Base-by-base conservation (phyloP, 2,329 filamentous ascomycete genomes). In the Neonectria magnoliae region DNA sequence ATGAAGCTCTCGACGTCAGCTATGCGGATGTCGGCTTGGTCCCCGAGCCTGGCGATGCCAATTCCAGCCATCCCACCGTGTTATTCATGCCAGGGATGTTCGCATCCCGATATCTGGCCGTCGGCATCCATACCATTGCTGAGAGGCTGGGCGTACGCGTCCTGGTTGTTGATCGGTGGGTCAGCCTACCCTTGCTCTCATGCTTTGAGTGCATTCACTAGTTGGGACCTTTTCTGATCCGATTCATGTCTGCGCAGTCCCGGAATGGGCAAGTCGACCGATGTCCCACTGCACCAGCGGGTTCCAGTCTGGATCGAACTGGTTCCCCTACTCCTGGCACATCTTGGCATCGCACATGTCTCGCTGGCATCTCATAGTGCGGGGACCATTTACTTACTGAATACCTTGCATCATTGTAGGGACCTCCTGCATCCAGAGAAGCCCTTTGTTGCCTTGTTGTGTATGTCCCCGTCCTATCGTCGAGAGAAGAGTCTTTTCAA, bases 71-170 rank as follows among this genome's bases (percentile, higher is more conserved):
- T 4, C 76, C 76, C 2, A 68, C 69, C 7, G 62, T 78, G 1
- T 48, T 78, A 1, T 73, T 78, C 44, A 69, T 76, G 38, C 78
- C 73, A 27, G 69, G 73, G 31, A 71, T 76, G 69, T 76, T 74
- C 42, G 71, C 73, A 60, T 53, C 68, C 64, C 60, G 67, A 69
- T 71, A 73, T 60, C 50, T 78, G 47, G 75, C 75, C 31, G 61
- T 77, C 10, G 66, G 68, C 58, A 77, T 80, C 64, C 75, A 80
- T 62, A 65, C 66, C 2, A 67, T 80, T 10, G 79, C 76, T 7
- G 71, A 70, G 47, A 65, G 69, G 47, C 57, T 77, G 45, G 65
- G 72, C 11, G 68, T 81, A 16, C 78, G 79, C 25, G 65, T 80
- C 22, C 67, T 81, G 45, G 61, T 70, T 52, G 61, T 72, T 2